phyloP scores from a whole-genome alignment of 352 stramenopile species.

The Globisporangium viniferum region DNA sequence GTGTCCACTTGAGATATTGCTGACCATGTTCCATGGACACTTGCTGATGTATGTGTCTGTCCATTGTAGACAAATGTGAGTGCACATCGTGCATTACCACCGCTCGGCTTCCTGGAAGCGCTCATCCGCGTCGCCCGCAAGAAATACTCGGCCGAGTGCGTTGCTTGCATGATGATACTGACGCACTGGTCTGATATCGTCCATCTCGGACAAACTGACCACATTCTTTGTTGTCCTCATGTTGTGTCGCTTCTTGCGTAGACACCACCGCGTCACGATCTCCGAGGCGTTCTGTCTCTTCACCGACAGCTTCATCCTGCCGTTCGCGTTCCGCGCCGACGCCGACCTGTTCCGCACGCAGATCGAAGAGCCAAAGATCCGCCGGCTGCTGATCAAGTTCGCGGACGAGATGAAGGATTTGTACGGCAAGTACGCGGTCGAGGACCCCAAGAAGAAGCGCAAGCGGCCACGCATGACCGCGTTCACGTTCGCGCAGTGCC shows the following conservation, averaged over 20 bases:
- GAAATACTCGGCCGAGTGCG: slow-evolving; percentile 67
- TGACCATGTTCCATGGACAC: not conserved
- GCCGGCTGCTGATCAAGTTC: slow-evolving; percentile 58
- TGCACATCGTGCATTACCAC: slow-evolving; percentile 41
- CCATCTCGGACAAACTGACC: not conserved
- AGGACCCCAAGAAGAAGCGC: slow-evolving; percentile 36
- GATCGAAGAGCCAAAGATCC: slow-evolving; percentile 66
- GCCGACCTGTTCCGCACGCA: slow-evolving; percentile 72
- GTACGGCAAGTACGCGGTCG: slow-evolving; percentile 52
- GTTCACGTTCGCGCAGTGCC: slow-evolving; percentile 59
- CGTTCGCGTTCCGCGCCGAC: slow-evolving; percentile 71
- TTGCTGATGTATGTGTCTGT: not conserved
- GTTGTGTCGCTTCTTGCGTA: slow-evolving; percentile 7
- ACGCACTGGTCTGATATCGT: not conserved
- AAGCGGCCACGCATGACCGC: slow-evolving; percentile 46
- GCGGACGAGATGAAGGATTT: slow-evolving; percentile 53
- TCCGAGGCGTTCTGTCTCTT: slow-evolving; percentile 78
- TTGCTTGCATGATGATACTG: not conserved
- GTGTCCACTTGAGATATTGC: not conserved
- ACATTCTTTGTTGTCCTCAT: not conserved
- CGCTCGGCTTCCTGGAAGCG: slow-evolving; percentile 63
- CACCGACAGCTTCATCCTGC: slow-evolving; percentile 68
- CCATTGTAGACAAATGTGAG: slow-evolving; percentile 31
- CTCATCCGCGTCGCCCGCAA: slow-evolving; percentile 55
- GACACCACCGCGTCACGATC: slow-evolving; percentile 57